Conservation (phyloP, 2,329 filamentous ascomycete genomes). For the Dactylellina cionopaga region DNA sequence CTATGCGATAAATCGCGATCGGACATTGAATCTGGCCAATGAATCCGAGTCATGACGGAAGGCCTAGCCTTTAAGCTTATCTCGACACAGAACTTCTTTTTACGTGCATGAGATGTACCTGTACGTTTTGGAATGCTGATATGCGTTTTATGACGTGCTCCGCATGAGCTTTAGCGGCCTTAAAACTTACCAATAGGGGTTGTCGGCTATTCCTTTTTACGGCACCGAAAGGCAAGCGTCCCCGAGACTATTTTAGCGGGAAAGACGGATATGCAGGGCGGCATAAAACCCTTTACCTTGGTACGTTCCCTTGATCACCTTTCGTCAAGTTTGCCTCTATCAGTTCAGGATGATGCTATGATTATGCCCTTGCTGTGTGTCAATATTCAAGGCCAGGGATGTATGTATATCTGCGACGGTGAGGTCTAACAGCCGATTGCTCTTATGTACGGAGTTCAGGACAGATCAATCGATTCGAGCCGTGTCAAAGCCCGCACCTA, state of each 20-base stretch:
- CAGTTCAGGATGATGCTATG: too few relatives aligned
- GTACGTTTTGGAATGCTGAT: conserved; percentile 45
- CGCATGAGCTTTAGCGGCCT: not conserved
- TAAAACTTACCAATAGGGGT: not conserved
- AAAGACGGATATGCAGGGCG: conserved; percentile 20
- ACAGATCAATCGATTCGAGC: conserved; percentile 9
- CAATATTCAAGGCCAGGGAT: too few relatives aligned
- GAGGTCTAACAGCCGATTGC: too few relatives aligned
- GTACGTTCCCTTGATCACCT: conserved; percentile 7
- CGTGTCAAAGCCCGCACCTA: not conserved
- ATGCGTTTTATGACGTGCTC: conserved; percentile 32
- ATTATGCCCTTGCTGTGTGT: too few relatives aligned
- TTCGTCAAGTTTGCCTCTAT: too few relatives aligned
- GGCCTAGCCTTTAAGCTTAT: conserved; percentile 12
- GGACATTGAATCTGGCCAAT: conserved; percentile 14
- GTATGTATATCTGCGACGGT: too few relatives aligned
- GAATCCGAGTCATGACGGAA: not conserved
- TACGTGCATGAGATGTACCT: conserved; percentile 5
- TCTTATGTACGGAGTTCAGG: too few relatives aligned
- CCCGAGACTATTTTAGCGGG: too few relatives aligned
- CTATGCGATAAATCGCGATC: conserved; percentile 1
- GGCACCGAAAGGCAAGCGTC: too few relatives aligned
- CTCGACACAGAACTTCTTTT: not conserved
- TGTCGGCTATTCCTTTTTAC: not conserved
- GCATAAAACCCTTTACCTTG: conserved; percentile 33